Conservation (phyloP, 495 filamentous ascomycete species). For the Alectoria sarmentosa region DNA sequence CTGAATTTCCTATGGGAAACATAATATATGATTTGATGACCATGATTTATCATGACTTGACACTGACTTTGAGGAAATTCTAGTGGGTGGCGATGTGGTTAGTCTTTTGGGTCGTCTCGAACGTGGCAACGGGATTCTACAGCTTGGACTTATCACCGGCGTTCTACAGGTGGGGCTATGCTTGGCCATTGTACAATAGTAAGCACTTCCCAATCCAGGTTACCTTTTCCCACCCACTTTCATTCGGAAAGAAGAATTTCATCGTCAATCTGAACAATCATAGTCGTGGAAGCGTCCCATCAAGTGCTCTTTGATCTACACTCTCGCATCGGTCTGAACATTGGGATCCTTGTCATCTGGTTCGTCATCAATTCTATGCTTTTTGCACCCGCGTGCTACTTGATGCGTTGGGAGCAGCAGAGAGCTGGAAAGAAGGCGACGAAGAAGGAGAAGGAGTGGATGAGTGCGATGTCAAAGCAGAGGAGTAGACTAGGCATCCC, state of each 20-base stretch:
- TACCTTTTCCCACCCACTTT: neutral
- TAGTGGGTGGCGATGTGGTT: conserved; percentile 59
- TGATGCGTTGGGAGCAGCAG: conserved; percentile 53
- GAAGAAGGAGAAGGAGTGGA: conserved; percentile 6
- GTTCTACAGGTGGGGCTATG: conserved; percentile 63
- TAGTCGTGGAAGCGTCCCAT: conserved; percentile 52
- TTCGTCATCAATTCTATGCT: conserved; percentile 46
- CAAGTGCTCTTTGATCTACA: conserved; percentile 58
- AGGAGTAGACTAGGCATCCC: conserved; percentile 9
- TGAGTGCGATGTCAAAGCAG: conserved; percentile 12
- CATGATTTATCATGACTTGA: neutral
- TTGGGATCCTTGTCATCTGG: conserved; percentile 60
- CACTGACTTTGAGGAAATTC: neutral
- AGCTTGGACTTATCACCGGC: conserved; percentile 48
- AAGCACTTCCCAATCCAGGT: neutral
- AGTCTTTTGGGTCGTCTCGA: conserved; percentile 71
- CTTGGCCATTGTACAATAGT: conserved; percentile 58
- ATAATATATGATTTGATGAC: neutral
- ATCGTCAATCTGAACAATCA: neutral
- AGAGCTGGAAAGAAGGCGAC: conserved; percentile 26
- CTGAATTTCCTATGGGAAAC: neutral
- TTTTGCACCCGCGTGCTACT: conserved; percentile 54
- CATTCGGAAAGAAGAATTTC: neutral
- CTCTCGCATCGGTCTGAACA: conserved; percentile 55
- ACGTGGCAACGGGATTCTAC: conserved; percentile 61